A percentile compares a stretch with the other conserved stretches of the same genome.
phyloP scores from a whole-genome alignment of 176 grass and related monocot species.

The Oryza glaberrima region DNA sequence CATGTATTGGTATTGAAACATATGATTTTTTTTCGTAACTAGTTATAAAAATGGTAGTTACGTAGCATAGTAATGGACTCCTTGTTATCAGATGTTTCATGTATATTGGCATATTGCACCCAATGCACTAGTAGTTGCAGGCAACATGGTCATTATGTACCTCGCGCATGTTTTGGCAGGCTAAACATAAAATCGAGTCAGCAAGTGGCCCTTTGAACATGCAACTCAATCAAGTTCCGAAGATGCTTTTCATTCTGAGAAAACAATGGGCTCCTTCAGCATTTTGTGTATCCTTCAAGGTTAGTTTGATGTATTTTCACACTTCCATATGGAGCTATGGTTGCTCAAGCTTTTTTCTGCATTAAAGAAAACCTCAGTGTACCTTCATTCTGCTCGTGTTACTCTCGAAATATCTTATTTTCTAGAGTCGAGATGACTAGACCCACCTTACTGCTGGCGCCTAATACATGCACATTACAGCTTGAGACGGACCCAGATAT shows the following conservation, averaged over 20 bases:
- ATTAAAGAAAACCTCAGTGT: not conserved
- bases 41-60: slow-evolving; percentile 2
- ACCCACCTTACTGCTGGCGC: not conserved
- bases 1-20: not conserved
- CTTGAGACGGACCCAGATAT: slow-evolving; percentile 83
- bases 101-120: not conserved
- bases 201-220: slow-evolving; percentile 84
- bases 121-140: not conserved
- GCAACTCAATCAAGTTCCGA: slow-evolving; percentile 85
- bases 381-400: not conserved
- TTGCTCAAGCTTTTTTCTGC: not conserved
- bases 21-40: not conserved
- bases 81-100: not conserved
- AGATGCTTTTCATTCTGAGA: slow-evolving; percentile 81
- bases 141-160: not conserved
- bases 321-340: not conserved
- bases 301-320: slow-evolving; percentile 29
- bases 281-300: slow-evolving; percentile 97
- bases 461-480: slow-evolving; percentile 45
- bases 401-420: not conserved
- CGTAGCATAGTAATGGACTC: not conserved
- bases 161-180: slow-evolving; percentile 45
- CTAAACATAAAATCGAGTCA: slow-evolving; percentile 96
- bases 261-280: slow-evolving; percentile 77
- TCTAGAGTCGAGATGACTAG: not conserved